These are phyloP conservation scores for Venturia carpophila DNA, from an alignment of 2,329 filamentous ascomycete genomes.

Conservation along the genomic window DNA sequence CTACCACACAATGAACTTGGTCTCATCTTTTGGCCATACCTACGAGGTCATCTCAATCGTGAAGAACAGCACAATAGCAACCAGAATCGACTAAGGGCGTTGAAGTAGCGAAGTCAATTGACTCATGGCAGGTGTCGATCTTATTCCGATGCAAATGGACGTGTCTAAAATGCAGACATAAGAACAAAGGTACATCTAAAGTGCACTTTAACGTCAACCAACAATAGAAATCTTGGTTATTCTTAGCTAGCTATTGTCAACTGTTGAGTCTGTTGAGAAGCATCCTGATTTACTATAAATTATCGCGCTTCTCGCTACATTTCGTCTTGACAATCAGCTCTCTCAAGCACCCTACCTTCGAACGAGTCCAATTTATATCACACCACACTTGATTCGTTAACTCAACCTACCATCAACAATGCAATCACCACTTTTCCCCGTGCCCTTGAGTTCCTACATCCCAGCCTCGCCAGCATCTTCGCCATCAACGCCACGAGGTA, in stretches of 20 bases:
- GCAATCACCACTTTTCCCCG: neutral
- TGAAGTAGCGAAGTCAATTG: neutral
- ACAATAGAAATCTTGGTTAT: neutral
- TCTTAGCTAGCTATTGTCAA: neutral
- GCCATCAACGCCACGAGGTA: neutral
- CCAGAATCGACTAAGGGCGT: neutral
- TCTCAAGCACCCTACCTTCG: neutral
- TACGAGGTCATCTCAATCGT: neutral
- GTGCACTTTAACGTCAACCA: neutral
- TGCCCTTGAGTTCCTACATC: neutral
- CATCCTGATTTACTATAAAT: neutral
- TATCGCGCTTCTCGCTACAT: neutral
- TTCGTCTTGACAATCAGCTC: neutral
- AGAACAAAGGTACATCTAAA: neutral
- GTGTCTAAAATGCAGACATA: neutral
- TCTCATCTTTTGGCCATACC: neutral
- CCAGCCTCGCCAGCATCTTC: neutral
- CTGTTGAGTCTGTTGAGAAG: too few relatives aligned
- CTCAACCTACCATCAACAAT: neutral
- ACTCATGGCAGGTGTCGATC: neutral
- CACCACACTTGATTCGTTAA: neutral
- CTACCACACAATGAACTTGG: neutral
- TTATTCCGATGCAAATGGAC: neutral
- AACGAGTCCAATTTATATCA: neutral
- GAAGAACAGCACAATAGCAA: neutral